A percentile compares a stretch with the other conserved stretches of the same genome.
Conservation (phyloP, 2,329 filamentous ascomycete genomes). For the Anthostomella pinea region DNA sequence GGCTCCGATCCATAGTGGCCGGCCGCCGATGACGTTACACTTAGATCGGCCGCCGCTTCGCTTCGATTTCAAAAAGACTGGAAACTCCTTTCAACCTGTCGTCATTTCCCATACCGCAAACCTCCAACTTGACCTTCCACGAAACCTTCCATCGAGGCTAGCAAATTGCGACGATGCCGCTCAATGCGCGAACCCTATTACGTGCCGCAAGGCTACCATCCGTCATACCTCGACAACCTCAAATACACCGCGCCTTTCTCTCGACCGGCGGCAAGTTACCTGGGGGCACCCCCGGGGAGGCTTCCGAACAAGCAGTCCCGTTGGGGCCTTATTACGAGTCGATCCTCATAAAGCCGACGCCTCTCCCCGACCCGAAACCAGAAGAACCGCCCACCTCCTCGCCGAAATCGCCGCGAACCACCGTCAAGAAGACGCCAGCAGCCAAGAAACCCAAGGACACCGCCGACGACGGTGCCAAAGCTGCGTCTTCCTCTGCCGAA, state of each 20-base stretch:
- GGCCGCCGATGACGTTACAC: too few relatives aligned
- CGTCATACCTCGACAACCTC: constrained; percentile 12
- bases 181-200: constrained; percentile 22
- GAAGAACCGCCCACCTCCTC: constrained; percentile 44
- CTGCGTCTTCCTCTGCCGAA: constrained; percentile 8
- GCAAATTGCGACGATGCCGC: too few relatives aligned
- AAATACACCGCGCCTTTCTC: constrained; percentile 20
- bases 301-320: constrained; percentile 43
- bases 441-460: constrained; percentile 22
- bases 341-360: constrained; percentile 48
- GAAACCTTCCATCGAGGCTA: too few relatives aligned
- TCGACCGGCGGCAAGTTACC: constrained; percentile 23
- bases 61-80: too few relatives aligned
- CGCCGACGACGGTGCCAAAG: constrained; percentile 1
- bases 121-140: too few relatives aligned
- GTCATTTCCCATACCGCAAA: too few relatives aligned
- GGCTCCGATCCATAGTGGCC: too few relatives aligned
- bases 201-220: constrained; percentile 23
- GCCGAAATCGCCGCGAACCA: constrained; percentile 26
- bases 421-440: constrained; percentile 21
- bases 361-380: constrained; percentile 40
- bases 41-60: too few relatives aligned
- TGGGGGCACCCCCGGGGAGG: constrained; percentile 27
- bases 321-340: constrained; percentile 58
- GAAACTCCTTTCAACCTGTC: too few relatives aligned